Base-by-base conservation (phyloP, 371 early-diverging fungal genomes). In the Rhizopus microsporus region DNA sequence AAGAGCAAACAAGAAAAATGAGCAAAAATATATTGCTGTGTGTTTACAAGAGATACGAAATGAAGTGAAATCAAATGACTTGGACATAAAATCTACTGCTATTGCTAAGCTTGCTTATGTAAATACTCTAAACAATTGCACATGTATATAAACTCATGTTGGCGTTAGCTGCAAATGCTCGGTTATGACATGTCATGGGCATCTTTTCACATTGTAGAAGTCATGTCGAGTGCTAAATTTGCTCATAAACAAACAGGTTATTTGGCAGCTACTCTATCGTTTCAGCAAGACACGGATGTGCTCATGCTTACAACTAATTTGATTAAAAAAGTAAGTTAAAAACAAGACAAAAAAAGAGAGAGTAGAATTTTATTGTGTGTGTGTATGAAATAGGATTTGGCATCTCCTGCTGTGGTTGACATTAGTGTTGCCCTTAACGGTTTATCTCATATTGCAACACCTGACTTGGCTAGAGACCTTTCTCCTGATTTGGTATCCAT, bases 111-210 rank as follows among this genome's bases (percentile, higher is more conserved):
- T 98, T 17, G 83, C 85, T 54, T 91, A 93, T 71, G 92, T 92
- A 80, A 57, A 12, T 39, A 30, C 9, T 3, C 6, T n/a, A 43
- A 43, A 10, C 6, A n/a, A 23, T 40, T 10, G 12, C 37, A 6
- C 5, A 1, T 9, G 0, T 39, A 15, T 5, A 33, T 15, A 39
- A 47, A 30, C 39, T 35, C 23, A 40, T 35, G 17, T 29, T 39
- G 23, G 1, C 31, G 37, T 33, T 74, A 93, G 90, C 84, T 97
- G 32, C 95, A 96, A 80, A 96, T 96, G 95, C 82, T 94, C 23
- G 98, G 98, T 4, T 96, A 95, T 60, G 95, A 95, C 66, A 94
- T 94, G 92, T 85, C 87, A 3, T 98, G 97, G 97, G 96, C 97
- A 0, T 88, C 91, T 0, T 98, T 98, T 66, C 93, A 96, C 67